Evolutionary conservation across 768 basidiomycete species (phyloP).

Genomic region (Coprinopsis sp.): DNA sequence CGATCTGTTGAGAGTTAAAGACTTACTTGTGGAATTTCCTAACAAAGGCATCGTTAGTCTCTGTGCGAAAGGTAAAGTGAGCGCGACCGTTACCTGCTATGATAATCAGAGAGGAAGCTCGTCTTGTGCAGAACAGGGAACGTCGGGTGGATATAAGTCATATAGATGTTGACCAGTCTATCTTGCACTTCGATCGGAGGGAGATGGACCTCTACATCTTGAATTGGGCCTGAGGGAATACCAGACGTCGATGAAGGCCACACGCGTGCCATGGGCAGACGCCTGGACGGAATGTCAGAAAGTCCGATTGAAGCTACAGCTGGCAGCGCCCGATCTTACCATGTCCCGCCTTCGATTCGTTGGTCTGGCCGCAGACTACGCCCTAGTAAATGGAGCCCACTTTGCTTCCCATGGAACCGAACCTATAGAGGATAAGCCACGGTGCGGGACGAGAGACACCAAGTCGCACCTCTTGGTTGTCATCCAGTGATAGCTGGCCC

Average conservation of each 20-base stretch:
- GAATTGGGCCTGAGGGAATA: conserved; percentile 32
- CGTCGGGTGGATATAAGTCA: conserved; percentile 77
- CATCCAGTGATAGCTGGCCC: conserved; percentile 70
- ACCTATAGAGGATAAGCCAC: conserved; percentile 39
- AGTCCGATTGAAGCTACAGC: not conserved
- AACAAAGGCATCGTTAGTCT: not conserved
- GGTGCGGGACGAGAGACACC: not conserved
- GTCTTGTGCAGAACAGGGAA: conserved; percentile 78
- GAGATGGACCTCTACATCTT: conserved; percentile 45
- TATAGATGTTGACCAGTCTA: conserved; percentile 68
- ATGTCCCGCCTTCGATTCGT: conserved; percentile 64
- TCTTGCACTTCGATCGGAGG: conserved; percentile 64
- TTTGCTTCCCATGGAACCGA: conserved; percentile 76
- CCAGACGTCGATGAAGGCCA: conserved; percentile 59
- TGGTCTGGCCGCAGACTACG: conserved; percentile 61
- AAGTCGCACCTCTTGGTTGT: conserved; percentile 60
- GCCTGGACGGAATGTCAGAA: conserved; percentile 39
- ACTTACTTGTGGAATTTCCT: not conserved
- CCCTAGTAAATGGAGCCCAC: conserved; percentile 73
- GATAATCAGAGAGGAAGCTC: conserved; percentile 63
- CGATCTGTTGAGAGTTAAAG: conserved; percentile 1
- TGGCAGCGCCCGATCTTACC: conserved; percentile 34
- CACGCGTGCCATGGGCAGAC: conserved; percentile 67
- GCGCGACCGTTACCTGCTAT: conserved; percentile 35
- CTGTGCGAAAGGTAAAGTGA: not conserved